Evolutionary conservation across 352 stramenopile genomes (phyloP).

Genomic region (Phytophthora litchii): DNA sequence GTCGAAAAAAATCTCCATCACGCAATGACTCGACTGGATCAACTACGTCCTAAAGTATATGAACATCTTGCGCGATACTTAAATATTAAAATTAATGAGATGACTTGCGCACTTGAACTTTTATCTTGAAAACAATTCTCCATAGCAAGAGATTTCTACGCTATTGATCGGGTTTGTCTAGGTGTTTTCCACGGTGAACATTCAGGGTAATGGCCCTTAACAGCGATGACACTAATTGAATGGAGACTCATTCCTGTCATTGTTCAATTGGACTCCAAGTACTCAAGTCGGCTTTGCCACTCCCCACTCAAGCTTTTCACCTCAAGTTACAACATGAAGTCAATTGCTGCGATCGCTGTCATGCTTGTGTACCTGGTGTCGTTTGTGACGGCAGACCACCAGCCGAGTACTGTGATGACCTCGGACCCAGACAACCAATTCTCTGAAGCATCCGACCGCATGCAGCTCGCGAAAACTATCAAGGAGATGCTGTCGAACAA

Average conservation of each 20-base stretch:
- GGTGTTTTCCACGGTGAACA: background rate
- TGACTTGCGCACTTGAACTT: background rate
- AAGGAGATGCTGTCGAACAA: conserved; percentile 17
- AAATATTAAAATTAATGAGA: background rate
- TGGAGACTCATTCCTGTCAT: conserved; percentile 5
- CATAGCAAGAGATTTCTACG: background rate
- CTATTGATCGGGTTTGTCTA: background rate
- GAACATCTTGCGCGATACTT: too few species aligned
- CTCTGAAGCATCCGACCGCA: background rate
- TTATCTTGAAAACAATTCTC: background rate
- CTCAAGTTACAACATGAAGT: conserved; percentile 15
- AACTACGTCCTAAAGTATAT: background rate
- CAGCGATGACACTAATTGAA: too few species aligned
- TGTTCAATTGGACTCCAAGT: conserved; percentile 26
- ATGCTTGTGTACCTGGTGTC: conserved; percentile 13
- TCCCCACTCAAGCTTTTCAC: background rate
- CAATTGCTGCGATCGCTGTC: background rate
- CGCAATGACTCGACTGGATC: conserved; percentile 10
- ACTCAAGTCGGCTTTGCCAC: conserved; percentile 12
- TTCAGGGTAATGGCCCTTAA: too few species aligned
- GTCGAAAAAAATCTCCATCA: conserved; percentile 7
- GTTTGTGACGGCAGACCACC: conserved; percentile 16
- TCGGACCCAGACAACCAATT: background rate
- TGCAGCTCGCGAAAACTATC: conserved; percentile 19
- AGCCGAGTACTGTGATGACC: background rate